Evolutionary conservation across 2,329 filamentous ascomycete genomes (phyloP).

Genomic region (Cladosporium colombiae): DNA sequence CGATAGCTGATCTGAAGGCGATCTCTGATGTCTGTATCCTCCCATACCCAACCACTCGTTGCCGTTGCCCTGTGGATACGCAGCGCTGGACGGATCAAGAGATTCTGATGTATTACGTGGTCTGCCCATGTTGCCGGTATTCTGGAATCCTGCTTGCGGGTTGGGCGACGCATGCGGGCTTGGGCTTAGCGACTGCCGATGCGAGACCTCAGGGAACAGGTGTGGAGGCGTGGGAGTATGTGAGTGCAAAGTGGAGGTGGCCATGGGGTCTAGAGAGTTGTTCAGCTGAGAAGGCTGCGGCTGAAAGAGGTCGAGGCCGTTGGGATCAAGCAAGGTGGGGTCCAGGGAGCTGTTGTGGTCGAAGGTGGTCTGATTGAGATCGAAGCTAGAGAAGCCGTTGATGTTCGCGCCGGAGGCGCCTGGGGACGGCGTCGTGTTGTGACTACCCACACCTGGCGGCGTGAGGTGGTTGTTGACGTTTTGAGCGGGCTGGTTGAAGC

Average conservation of each 20-base stretch:
- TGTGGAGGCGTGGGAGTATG: slow-evolving; percentile 58
- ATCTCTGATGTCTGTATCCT: slow-evolving; percentile 77
- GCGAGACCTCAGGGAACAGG: slow-evolving; percentile 51
- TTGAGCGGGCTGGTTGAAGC: slow-evolving; percentile 21
- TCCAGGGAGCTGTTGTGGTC: slow-evolving; percentile 60
- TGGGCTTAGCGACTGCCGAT: slow-evolving; percentile 50
- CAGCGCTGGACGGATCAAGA: slow-evolving; percentile 61
- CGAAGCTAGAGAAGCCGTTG: slow-evolving; percentile 59
- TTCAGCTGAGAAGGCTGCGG: slow-evolving; percentile 47
- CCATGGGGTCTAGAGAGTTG: slow-evolving; percentile 52
- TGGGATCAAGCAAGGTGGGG: slow-evolving; percentile 57
- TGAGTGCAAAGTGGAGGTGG: slow-evolving; percentile 50
- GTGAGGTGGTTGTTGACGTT: slow-evolving; percentile 31
- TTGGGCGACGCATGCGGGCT: slow-evolving; percentile 56
- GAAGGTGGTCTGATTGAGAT: slow-evolving; percentile 56
- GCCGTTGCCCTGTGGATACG: slow-evolving; percentile 54
- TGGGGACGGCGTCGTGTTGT: neutral
- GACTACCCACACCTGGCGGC: slow-evolving; percentile 26
- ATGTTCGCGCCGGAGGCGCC: slow-evolving; percentile 26
- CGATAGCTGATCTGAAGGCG: slow-evolving; percentile 81
- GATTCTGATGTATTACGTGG: slow-evolving; percentile 58
- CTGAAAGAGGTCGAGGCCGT: slow-evolving; percentile 43
- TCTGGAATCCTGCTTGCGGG: slow-evolving; percentile 50
- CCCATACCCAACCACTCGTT: slow-evolving; percentile 61
- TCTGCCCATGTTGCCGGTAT: slow-evolving; percentile 52